Evolutionary conservation across 1,139 yeast genomes (phyloP).

Genomic region (Debaryomyces sp.): DNA sequence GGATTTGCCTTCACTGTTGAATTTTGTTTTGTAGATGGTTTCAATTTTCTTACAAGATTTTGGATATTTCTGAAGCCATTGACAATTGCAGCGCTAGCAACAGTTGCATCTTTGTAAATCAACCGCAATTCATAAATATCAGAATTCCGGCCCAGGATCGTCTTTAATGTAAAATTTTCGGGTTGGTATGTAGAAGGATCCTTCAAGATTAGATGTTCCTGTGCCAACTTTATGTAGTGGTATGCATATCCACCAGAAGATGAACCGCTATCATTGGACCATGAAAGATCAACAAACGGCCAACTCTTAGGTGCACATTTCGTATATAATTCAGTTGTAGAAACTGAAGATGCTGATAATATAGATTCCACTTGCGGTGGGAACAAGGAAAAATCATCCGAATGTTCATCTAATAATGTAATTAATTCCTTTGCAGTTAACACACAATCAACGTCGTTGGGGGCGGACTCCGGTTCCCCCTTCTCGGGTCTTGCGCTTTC

Average conservation of each 20-base stretch:
- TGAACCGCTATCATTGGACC: constrained; percentile 81
- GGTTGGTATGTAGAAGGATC: constrained; percentile 21
- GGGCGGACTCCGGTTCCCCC: constrained; percentile 22
- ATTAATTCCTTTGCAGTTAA: constrained; percentile 87
- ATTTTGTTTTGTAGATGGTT: constrained; percentile 35
- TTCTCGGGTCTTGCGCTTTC: constrained; percentile 89
- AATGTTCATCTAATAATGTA: constrained; percentile 61
- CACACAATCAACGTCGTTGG: constrained; percentile 85
- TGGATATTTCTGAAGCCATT: constrained; percentile 96
- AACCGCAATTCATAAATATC: constrained; percentile 76
- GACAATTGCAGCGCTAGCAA: constrained; percentile 75
- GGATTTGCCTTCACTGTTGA: constrained; percentile 33
- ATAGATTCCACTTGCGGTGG: constrained; percentile 17
- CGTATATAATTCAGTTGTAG: constrained; percentile 29
- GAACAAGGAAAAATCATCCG: constrained; percentile 25
- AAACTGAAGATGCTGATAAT: constrained; percentile 9
- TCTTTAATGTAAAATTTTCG: constrained; percentile 25
- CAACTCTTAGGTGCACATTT: constrained; percentile 54
- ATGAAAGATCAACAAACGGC: constrained; percentile 59
- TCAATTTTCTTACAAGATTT: constrained; percentile 82
- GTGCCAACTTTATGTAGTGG: constrained; percentile 52
- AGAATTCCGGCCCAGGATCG: constrained; percentile 65
- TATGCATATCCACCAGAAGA: constrained; percentile 87
- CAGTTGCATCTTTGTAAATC: constrained; percentile 27
- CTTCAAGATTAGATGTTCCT: constrained; percentile 28